Evolutionary conservation across 129 eudicot species (phyloP).

Genomic region (Artemisia argyi): DNA sequence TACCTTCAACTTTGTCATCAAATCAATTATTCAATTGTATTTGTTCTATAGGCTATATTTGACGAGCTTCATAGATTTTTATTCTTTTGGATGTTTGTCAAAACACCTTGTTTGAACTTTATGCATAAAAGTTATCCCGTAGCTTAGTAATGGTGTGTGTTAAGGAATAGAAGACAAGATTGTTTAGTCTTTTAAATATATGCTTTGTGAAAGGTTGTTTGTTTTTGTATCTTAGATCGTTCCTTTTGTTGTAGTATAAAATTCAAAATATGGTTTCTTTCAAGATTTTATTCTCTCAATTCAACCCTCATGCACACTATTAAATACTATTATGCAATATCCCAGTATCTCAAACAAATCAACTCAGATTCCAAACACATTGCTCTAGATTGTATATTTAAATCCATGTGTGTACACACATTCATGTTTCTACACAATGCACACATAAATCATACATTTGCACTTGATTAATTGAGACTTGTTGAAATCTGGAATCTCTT

Average conservation of each 20-base stretch:
- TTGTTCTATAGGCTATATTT: neutral
- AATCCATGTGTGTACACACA: neutral
- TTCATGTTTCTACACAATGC: neutral
- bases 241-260: conserved; percentile 28
- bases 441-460: neutral
- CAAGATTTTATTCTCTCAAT: conserved; percentile 32
- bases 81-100: neutral
- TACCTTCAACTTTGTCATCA: conserved; percentile 1
- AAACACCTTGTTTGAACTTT: conserved; percentile 17
- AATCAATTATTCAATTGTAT: conserved; percentile 5
- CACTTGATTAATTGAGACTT: too few species aligned
- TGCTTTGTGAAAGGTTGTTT: conserved; percentile 17
- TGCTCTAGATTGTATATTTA: conserved; percentile 18
- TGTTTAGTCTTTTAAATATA: conserved; percentile 4
- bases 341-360: conserved; percentile 28
- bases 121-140: conserved; percentile 18
- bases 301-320: conserved; percentile 12
- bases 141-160: conserved; percentile 14
- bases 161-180: conserved; percentile 17
- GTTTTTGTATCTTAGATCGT: conserved; percentile 23
- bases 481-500: too few species aligned
- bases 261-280: conserved; percentile 21
- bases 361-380: conserved; percentile 28
- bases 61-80: neutral
- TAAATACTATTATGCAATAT: conserved; percentile 10